Conservation (phyloP, 148 eudicot species). For the Camellia lanceoleosa region DNA sequence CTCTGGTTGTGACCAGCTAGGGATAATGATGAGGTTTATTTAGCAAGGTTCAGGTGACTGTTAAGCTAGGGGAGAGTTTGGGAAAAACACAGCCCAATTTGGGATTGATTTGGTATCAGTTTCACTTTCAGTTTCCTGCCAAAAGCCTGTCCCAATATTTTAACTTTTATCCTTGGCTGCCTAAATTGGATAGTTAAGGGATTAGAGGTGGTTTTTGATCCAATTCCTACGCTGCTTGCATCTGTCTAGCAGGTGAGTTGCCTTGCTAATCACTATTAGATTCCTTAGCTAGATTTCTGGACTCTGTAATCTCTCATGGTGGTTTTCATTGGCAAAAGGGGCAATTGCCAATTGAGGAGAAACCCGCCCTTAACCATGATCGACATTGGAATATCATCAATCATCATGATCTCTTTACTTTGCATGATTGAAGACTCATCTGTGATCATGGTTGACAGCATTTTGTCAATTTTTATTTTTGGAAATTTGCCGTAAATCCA, state of each 20-base stretch:
- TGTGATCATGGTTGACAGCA: not conserved
- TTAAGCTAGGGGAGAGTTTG: not conserved
- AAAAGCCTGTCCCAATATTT: not conserved
- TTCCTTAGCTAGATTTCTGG: no score
- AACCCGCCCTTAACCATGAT: not conserved
- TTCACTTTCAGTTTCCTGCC: no score
- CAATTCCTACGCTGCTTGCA: not conserved
- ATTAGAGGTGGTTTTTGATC: not conserved
- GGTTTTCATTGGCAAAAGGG: no score
- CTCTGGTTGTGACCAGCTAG: not conserved
- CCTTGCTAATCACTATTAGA: no score
- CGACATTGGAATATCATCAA: not conserved
- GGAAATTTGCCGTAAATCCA: not conserved
- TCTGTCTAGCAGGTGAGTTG: not conserved
- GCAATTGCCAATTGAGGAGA: no score
- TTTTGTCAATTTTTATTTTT: not conserved
- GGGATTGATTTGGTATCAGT: conserved; percentile 3
- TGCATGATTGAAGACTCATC: conserved; percentile 17
- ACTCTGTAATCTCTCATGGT: no score
- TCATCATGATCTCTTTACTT: not conserved
- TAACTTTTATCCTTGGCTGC: not conserved
- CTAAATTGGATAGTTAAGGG: not conserved
- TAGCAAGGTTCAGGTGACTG: not conserved
- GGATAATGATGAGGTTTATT: not conserved
- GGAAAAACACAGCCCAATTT: not conserved